phyloP scores from a whole-genome alignment of 2,329 filamentous ascomycete genomes.

The Colletotrichum sp. region DNA sequence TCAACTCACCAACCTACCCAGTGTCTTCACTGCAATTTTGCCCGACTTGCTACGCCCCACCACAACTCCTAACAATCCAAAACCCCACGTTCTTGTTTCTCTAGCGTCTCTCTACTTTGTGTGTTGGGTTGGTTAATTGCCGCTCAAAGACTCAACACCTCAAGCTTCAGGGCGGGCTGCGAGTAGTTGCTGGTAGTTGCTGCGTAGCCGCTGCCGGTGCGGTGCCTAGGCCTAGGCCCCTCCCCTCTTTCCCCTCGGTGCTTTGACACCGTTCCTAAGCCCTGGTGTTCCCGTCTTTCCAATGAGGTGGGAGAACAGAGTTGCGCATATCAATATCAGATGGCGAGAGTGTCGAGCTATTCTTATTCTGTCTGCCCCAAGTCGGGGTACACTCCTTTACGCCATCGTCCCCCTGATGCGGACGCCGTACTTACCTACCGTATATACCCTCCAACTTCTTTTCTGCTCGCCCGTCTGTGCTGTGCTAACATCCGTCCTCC shows the following conservation, averaged over 20 bases:
- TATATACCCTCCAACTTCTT: not conserved
- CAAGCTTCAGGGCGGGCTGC: not conserved
- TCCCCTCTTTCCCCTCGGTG: not conserved
- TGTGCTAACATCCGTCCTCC: not conserved
- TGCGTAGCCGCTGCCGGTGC: not conserved
- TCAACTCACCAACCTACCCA: not conserved
- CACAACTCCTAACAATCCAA: not conserved
- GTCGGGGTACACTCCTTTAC: not conserved
- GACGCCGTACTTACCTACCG: not conserved
- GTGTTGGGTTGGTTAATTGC: not conserved
- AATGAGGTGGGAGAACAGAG: not conserved
- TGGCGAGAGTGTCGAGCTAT: not conserved
- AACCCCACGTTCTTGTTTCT: not conserved
- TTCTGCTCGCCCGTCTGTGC: not conserved
- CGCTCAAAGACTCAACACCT: not conserved
- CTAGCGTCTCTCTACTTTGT: not conserved
- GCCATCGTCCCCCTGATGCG: not conserved
- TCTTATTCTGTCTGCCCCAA: not conserved
- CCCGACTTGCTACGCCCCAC: not conserved
- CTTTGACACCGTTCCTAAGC: slow-evolving; percentile 4
- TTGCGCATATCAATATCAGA: slow-evolving; percentile 6
- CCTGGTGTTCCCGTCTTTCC: not conserved
- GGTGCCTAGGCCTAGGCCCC: not conserved
- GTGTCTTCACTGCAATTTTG: not conserved
- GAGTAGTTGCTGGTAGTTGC: not conserved